Base-by-base conservation (phyloP, 257 asterid species). In the Forsythia viridissima region DNA sequence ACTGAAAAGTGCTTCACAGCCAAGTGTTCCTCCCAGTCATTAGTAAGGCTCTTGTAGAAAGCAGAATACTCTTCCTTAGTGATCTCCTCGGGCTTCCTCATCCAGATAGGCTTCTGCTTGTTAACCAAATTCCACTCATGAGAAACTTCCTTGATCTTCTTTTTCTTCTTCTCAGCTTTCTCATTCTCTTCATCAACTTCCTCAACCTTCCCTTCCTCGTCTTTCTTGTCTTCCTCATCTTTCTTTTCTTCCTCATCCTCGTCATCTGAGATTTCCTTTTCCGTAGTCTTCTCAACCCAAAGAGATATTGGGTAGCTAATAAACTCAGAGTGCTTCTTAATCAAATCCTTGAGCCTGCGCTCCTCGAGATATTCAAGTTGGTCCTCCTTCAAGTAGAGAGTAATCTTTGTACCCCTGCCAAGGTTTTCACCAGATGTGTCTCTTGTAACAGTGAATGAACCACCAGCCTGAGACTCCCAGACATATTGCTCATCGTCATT, bases 381-480 rank as follows among this genome's bases (percentile, higher is more conserved):
- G 42, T 68, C 72, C n/a, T 68, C 72, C n/a, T 68, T 68, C 11
- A 68, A 15, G 44, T 3, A 5, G 13, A 68, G 72, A 5, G 46
- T 68, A 30, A 68, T 68, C 44, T 68, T 68, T 18, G 72, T 68
- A 6, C 46, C 72, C 24, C 72, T 68, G 46, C 72, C 72, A 68
- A 68, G 72, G 24, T 15, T 36, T n/a, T 37, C 72, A 68, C 44
- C 72, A 5, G 21, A 6, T 6, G 46, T 68, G 11, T 68, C 72
- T 68, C 46, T 68, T 30, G 44, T 68, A 30, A 38, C 12, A n/a
- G 66, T 18, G 30, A 57, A 57, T 57, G 66, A 57, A 57, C 66
- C 66, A 7, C 66, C 34, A 18, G 66, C 30, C 30, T n/a, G 34
- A 18, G 66, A 57, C 34, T 57, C 10, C 30, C 66, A 57, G 4